A percentile compares a stretch with the other conserved stretches of the same genome.
phyloP scores from a whole-genome alignment of 2,329 filamentous ascomycete species.

The Aschersonia sp. region DNA sequence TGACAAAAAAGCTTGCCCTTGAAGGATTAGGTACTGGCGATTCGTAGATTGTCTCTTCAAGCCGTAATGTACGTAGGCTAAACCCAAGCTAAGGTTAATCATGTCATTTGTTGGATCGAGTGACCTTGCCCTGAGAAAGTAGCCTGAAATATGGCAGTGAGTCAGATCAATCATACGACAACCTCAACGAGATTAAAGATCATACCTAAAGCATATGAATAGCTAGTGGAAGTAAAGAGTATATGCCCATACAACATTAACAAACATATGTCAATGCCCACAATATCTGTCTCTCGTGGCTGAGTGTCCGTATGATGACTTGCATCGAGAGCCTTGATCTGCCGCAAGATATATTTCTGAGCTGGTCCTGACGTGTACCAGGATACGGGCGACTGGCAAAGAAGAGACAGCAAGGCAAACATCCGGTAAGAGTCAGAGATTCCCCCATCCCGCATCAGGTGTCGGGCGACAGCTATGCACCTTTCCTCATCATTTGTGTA shows the following conservation, averaged over 20 bases:
- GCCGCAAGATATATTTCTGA: conserved; percentile 82
- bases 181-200: background rate
- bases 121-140: conserved; percentile 66
- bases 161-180: background rate
- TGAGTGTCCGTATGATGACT: conserved; percentile 27
- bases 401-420: conserved; percentile 61
- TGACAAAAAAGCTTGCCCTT: conserved; percentile 67
- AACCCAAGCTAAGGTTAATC: conserved; percentile 66
- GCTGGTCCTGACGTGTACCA: conserved; percentile 71
- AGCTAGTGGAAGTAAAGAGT: conserved; percentile 68
- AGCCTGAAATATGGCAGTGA: conserved; percentile 31
- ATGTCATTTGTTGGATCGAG: conserved; percentile 64
- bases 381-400: conserved; percentile 57
- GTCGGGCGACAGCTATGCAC: conserved; percentile 58
- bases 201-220: conserved; percentile 62
- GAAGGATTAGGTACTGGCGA: conserved; percentile 71
- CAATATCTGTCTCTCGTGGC: conserved; percentile 9
- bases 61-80: conserved; percentile 77
- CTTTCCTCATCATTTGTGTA: conserved; percentile 66
- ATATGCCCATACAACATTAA: conserved; percentile 86
- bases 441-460: conserved; percentile 70
- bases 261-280: conserved; percentile 58
- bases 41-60: conserved; percentile 86
- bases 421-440: conserved; percentile 76
- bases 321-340: conserved; percentile 80